Conservation (phyloP, 192 early-diverging fungal species). For the Allomyces macrogynus region DNA sequence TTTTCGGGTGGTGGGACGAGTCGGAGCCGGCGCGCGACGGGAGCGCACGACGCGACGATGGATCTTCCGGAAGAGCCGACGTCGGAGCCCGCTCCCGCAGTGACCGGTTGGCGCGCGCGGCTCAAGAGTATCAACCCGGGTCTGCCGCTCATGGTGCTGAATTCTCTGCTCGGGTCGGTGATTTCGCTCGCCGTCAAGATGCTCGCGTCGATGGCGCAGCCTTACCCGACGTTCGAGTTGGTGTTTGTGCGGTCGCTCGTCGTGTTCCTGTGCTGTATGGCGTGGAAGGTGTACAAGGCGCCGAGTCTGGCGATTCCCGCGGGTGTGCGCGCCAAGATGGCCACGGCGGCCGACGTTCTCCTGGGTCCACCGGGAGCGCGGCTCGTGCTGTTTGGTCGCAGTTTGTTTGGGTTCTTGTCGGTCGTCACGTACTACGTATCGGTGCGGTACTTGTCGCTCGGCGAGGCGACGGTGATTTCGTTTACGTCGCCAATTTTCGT, state of each 20-base stretch:
- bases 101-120: background rate
- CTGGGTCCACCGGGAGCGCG: background rate
- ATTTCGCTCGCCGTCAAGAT: background rate
- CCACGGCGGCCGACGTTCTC: too few species aligned
- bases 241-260: background rate
- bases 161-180: background rate
- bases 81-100: background rate
- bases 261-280: background rate
- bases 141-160: background rate
- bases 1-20: too few species aligned
- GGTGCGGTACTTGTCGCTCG: background rate
- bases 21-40: too few species aligned
- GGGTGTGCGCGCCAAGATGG: background rate
- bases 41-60: too few species aligned
- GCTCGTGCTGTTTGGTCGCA: background rate
- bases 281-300: background rate
- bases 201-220: background rate
- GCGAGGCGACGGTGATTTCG: background rate
- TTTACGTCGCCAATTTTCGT: background rate
- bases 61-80: too few species aligned
- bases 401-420: background rate
- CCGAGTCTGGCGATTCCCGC: background rate
- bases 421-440: background rate
- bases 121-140: background rate
- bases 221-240: background rate